These are phyloP conservation scores for Agrocybe pediades DNA, from an alignment of 768 basidiomycete genomes.

Conservation along the genomic window DNA sequence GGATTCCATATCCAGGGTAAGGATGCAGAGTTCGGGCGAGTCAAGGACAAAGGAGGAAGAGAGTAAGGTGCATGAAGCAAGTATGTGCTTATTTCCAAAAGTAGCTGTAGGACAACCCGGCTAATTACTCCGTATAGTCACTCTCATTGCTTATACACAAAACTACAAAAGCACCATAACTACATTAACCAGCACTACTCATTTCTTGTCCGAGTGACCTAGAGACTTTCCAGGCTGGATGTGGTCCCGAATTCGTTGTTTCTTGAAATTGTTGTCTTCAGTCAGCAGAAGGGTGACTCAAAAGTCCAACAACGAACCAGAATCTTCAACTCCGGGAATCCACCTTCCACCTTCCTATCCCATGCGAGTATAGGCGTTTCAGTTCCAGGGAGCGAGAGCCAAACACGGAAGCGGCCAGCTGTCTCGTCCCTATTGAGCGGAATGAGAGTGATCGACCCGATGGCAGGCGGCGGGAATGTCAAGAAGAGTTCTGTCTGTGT, in stretches of 20 bases:
- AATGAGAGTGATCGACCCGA: constrained; percentile 68
- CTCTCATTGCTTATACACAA: too few species aligned
- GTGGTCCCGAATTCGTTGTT: constrained; percentile 84
- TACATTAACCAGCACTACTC: neutral
- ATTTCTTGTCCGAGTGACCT: constrained; percentile 82
- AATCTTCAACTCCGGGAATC: constrained; percentile 89
- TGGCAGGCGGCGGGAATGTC: constrained; percentile 81
- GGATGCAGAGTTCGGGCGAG: neutral
- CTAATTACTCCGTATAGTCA: neutral
- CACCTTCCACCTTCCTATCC: constrained; percentile 90
- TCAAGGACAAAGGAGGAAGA: neutral
- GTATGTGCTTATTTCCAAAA: neutral
- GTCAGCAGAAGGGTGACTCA: too few species aligned
- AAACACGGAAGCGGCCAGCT: constrained; percentile 88
- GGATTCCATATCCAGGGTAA: constrained; percentile 44
- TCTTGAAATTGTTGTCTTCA: constrained; percentile 56
- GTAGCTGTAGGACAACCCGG: neutral
- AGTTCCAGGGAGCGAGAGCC: constrained; percentile 54
- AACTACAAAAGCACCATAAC: too few species aligned
- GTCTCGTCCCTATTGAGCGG: constrained; percentile 82
- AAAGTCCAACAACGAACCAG: constrained; percentile 67
- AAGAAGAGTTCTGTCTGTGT: constrained; percentile 89
- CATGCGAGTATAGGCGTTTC: constrained; percentile 60
- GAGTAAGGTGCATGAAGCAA: neutral
- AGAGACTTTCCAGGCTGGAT: constrained; percentile 81